A percentile compares a stretch with the other conserved stretches of the same genome.
phyloP scores from a whole-genome alignment of 257 asterid genomes.

The Solanum raphanifolium region DNA sequence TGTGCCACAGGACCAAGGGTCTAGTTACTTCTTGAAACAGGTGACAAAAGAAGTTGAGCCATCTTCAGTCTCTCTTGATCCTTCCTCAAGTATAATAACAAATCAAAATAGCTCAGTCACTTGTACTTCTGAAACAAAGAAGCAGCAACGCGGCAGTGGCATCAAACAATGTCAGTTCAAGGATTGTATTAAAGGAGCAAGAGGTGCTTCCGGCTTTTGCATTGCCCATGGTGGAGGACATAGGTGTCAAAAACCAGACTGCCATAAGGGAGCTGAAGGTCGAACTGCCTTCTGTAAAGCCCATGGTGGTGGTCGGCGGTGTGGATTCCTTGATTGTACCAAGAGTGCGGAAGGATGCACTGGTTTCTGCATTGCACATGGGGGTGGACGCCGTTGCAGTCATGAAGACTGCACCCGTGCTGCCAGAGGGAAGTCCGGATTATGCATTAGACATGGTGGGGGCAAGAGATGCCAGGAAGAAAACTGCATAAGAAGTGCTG shows the following conservation, averaged over 20 bases:
- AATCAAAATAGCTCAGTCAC: slow-evolving; percentile 75
- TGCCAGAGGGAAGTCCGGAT: slow-evolving; percentile 79
- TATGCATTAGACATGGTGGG: slow-evolving; percentile 95
- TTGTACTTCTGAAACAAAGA: slow-evolving; percentile 78
- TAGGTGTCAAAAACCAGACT: slow-evolving; percentile 73
- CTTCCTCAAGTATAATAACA: slow-evolving; percentile 44
- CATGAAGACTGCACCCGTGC: slow-evolving; percentile 61
- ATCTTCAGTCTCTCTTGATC: slow-evolving; percentile 31
- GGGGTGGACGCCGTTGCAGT: slow-evolving; percentile 85
- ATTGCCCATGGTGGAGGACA: slow-evolving; percentile 96
- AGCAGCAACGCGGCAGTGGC: slow-evolving; percentile 40
- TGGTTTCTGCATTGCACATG: slow-evolving; percentile 80
- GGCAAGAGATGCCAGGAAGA: slow-evolving; percentile 85
- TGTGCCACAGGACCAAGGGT: slow-evolving; percentile 17
- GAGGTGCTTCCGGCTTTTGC: slow-evolving; percentile 93
- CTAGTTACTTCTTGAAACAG: slow-evolving; percentile 27
- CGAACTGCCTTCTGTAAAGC: slow-evolving; percentile 96
- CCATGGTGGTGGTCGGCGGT: slow-evolving; percentile 92
- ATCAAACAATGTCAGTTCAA: slow-evolving; percentile 69
- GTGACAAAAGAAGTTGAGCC: slow-evolving; percentile 26
- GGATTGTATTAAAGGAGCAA: slow-evolving; percentile 79
- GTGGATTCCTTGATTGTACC: slow-evolving; percentile 76
- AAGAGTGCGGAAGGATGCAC: slow-evolving; percentile 95
- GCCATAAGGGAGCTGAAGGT: slow-evolving; percentile 93
- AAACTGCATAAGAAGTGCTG: slow-evolving; percentile 69